These are phyloP conservation scores for Colletotrichum sp. DNA, from an alignment of 2,329 filamentous ascomycete species.

Conservation along the genomic window DNA sequence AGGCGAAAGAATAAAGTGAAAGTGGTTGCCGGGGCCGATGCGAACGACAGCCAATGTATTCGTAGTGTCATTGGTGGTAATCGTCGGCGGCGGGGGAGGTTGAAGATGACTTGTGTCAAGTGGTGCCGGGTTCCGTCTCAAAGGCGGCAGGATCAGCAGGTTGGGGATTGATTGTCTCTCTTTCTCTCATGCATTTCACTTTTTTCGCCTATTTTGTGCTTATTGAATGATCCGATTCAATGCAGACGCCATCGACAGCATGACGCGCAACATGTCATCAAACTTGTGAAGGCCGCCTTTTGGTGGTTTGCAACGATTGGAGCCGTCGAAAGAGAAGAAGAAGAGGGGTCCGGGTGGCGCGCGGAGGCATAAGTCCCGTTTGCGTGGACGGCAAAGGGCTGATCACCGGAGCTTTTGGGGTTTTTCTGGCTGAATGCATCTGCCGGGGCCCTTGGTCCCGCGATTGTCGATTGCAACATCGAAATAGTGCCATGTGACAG, in stretches of 20 bases:
- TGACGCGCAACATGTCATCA: background rate
- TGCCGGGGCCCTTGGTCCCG: background rate
- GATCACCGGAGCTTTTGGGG: background rate
- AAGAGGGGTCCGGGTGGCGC: background rate
- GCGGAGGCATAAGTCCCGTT: conserved; percentile 1
- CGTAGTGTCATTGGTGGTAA: background rate
- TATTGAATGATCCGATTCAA: background rate
- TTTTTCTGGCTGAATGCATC: background rate
- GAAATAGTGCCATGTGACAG: background rate
- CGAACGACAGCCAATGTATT: background rate
- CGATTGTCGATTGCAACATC: conserved; percentile 13
- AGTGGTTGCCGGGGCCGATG: background rate
- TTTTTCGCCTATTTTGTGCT: background rate
- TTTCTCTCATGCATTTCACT: background rate
- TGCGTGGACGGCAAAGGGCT: background rate
- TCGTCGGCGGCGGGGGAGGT: background rate
- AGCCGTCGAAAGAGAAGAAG: background rate
- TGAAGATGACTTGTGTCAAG: background rate
- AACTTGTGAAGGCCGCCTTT: background rate
- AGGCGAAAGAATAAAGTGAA: background rate
- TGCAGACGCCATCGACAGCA: background rate
- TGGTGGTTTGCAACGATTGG: background rate
- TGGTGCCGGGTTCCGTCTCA: background rate
- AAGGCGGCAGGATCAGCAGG: background rate
- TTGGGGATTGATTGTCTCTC: background rate